Evolutionary conservation across 1,284 basidiomycete species (phyloP), one percentile per base, ranked within the genome.

Genomic region (Grifola frondosa): DNA sequence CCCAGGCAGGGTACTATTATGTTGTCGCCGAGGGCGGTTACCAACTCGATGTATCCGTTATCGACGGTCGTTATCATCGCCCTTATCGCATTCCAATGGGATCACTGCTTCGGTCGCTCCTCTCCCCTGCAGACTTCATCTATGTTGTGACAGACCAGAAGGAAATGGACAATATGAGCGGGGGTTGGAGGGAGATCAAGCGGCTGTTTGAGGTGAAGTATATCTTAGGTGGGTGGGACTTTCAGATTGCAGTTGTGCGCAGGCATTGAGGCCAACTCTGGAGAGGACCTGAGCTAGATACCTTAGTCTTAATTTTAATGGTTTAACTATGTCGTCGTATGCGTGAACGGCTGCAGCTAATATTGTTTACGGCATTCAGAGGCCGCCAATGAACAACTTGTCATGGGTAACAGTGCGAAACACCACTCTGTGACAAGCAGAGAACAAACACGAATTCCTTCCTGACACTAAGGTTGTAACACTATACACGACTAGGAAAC

Each of bases 41-140:
- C 49, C 32, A 53, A 40, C 34, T 30, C 46, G 48, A 38, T 43
- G 37, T 78, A 72, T 54, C 65, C 75, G 35, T 53, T 85, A 51
- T 81, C 81, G 39, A 81, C 78, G 30, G 65, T 96, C 41, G 62
- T 98, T 49, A 70, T 95, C 44, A 79, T 88, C 13, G 91, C 84
- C 33, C 63, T 98, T 50, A 88, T 96, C 49, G 88, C 90, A 26
- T 95, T 98, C 66, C 70, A 51, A 74, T 97, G 50, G 96, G 96
- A 26, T 95, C 91, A 10, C 71, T 99, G 37, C 66, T 96, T 49
- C 80, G 96, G 44, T 91, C 90, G 7, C 71, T 97, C 48, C 68
- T 97, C 29, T 84, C 86, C 7, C 88, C 93, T 10, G 85, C 88
- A n/a, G 95, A 97, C 65, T 98, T 95, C 69, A 82, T 96, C 40